A percentile compares a stretch with the other conserved stretches of the same genome.
These are phyloP conservation scores for Olyra latifolia DNA, from an alignment of 176 grass and related monocot species.

Conservation along the genomic window DNA sequence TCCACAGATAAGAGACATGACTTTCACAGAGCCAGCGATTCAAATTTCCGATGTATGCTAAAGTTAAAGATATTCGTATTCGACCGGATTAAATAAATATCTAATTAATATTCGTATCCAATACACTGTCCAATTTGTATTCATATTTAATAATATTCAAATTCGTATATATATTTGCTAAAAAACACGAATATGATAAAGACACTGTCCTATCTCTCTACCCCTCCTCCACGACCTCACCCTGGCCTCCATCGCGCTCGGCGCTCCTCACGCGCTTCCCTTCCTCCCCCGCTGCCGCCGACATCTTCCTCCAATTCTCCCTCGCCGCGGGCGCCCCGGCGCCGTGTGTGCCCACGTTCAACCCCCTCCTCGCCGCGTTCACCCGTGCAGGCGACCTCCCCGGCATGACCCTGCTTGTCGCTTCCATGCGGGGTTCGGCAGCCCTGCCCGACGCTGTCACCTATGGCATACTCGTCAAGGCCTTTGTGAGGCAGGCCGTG, in stretches of 20 bases:
- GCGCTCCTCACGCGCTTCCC: too few species aligned
- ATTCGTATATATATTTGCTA: too few species aligned
- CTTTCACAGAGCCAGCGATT: too few species aligned
- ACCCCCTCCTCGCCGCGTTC: slow-evolving; percentile 50
- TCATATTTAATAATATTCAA: too few species aligned
- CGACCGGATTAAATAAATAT: too few species aligned
- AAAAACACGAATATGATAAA: too few species aligned
- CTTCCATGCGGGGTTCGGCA: slow-evolving; percentile 43
- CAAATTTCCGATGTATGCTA: too few species aligned
- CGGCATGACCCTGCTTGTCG: slow-evolving; percentile 50
- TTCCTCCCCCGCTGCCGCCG: slow-evolving; percentile 44
- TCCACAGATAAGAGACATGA: too few species aligned
- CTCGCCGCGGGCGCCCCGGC: slow-evolving; percentile 44
- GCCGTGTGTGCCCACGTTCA: slow-evolving; percentile 41
- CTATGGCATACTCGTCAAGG: slow-evolving; percentile 60
- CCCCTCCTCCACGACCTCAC: slow-evolving; percentile 12
- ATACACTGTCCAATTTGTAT: too few species aligned
- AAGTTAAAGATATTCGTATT: too few species aligned
- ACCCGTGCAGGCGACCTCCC: slow-evolving; percentile 33
- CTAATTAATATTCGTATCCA: too few species aligned
- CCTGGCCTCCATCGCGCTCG: slow-evolving; percentile 2
- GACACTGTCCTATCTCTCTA: too few species aligned
- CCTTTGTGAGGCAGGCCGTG: slow-evolving; percentile 53
- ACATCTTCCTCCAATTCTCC: slow-evolving; percentile 50
- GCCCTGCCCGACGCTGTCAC: slow-evolving; percentile 36